Conservation (phyloP, 108 stramenopile species). For the Pseudonitzschia delicatissima region DNA sequence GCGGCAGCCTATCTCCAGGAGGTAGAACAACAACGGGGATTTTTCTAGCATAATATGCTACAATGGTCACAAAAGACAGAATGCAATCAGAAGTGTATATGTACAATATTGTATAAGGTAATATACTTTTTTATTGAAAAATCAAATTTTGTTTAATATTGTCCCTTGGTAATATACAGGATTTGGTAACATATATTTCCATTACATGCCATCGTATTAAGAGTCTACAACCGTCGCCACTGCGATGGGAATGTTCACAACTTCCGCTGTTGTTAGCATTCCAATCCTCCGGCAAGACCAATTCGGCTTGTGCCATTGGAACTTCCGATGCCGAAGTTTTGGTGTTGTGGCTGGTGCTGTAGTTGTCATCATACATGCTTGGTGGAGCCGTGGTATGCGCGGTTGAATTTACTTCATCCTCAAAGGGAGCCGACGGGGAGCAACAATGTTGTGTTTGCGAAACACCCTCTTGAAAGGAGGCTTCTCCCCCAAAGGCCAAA, state of each 20-base stretch:
- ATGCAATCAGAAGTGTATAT: no score
- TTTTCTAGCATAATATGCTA: background rate
- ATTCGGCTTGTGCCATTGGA: constrained; percentile 19
- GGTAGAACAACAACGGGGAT: constrained; percentile 41
- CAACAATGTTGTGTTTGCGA: background rate
- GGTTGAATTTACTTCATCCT: background rate
- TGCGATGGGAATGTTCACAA: constrained; percentile 33
- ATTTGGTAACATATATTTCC: no score
- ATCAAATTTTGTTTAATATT: no score
- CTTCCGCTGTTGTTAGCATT: constrained; percentile 31
- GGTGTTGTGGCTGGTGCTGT: background rate
- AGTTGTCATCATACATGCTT: background rate
- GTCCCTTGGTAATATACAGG: no score
- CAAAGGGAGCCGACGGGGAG: constrained; percentile 17
- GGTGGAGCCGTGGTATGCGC: background rate
- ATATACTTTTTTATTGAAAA: no score
- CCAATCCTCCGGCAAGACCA: constrained; percentile 24
- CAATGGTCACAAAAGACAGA: no score
- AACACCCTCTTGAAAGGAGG: background rate
- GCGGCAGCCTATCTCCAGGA: constrained; percentile 83
- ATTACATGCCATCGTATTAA: no score
- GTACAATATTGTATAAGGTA: no score
- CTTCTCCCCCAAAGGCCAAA: background rate
- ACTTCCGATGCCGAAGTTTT: background rate
- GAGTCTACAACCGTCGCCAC: constrained; percentile 17